Evolutionary conservation across 108 stramenopile species (phyloP).

Genomic region (Bacterosira constricta): DNA sequence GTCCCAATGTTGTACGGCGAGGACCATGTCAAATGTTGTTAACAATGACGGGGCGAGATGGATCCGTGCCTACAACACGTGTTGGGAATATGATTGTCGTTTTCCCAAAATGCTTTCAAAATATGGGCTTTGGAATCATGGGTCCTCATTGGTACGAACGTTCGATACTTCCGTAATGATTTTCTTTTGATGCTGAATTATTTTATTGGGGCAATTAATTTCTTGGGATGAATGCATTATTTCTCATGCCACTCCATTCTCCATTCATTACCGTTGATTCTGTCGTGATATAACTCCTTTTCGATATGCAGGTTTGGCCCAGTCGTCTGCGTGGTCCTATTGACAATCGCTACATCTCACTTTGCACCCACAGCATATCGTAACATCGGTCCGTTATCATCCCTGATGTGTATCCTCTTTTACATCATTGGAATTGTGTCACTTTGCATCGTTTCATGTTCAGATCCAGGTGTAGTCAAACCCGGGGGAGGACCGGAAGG

Average conservation of each 20-base stretch:
- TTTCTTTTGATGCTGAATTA: neutral
- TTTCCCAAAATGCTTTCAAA: slow-evolving; percentile 51
- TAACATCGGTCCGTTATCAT: slow-evolving; percentile 48
- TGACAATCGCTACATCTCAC: slow-evolving; percentile 56
- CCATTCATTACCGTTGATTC: neutral
- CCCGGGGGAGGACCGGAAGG: neutral
- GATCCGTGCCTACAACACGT: neutral
- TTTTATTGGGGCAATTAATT: neutral
- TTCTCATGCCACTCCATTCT: neutral
- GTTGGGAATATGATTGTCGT: slow-evolving; percentile 66
- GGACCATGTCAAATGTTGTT: neutral
- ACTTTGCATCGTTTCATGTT: slow-evolving; percentile 56
- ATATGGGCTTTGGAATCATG: slow-evolving; percentile 69
- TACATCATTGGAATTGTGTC: slow-evolving; percentile 35
- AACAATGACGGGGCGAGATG: slow-evolving; percentile 4
- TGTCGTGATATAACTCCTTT: too few species aligned
- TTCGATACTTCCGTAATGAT: neutral
- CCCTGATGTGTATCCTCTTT: slow-evolving; percentile 58
- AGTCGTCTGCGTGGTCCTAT: slow-evolving; percentile 51
- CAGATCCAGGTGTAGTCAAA: slow-evolving; percentile 77
- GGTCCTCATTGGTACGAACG: slow-evolving; percentile 65
- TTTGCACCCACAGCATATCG: slow-evolving; percentile 32
- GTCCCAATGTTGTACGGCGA: neutral
- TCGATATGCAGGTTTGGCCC: slow-evolving; percentile 77
- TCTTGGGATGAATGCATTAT: neutral